These are phyloP conservation scores for Solidago caesia DNA, from an alignment of 129 eudicot species.

Conservation along the genomic window DNA sequence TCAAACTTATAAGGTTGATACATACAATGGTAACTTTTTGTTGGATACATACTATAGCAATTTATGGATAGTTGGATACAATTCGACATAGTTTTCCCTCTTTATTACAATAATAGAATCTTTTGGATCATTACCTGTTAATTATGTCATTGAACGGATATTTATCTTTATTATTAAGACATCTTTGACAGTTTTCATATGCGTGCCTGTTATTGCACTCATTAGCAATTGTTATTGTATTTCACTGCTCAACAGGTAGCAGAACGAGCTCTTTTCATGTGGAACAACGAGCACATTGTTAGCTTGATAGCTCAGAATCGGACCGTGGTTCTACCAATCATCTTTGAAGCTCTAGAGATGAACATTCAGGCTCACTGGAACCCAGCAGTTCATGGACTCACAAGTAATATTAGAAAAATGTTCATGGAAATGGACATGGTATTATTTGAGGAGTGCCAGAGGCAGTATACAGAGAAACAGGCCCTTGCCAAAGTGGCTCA, in stretches of 20 bases:
- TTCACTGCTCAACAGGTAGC: conserved; percentile 53
- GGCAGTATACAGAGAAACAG: conserved; percentile 54
- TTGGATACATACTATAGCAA: too few species aligned
- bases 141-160: too few species aligned
- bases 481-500: conserved; percentile 43
- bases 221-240: neutral
- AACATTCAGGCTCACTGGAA: conserved; percentile 83
- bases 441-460: conserved; percentile 77
- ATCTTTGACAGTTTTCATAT: neutral
- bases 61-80: too few species aligned
- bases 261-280: conserved; percentile 80
- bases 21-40: too few species aligned
- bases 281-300: conserved; percentile 79
- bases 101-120: too few species aligned
- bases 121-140: too few species aligned
- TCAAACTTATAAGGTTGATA: too few species aligned
- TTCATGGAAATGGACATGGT: conserved; percentile 70
- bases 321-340: conserved; percentile 57
- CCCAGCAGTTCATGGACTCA: conserved; percentile 76
- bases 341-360: conserved; percentile 72
- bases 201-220: neutral
- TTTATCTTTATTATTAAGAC: too few species aligned
- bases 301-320: conserved; percentile 65
- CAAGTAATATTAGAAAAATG: conserved; percentile 75
- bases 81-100: too few species aligned